Base-by-base conservation (phyloP, 1,284 basidiomycete genomes). In the Vanrija humicola region DNA sequence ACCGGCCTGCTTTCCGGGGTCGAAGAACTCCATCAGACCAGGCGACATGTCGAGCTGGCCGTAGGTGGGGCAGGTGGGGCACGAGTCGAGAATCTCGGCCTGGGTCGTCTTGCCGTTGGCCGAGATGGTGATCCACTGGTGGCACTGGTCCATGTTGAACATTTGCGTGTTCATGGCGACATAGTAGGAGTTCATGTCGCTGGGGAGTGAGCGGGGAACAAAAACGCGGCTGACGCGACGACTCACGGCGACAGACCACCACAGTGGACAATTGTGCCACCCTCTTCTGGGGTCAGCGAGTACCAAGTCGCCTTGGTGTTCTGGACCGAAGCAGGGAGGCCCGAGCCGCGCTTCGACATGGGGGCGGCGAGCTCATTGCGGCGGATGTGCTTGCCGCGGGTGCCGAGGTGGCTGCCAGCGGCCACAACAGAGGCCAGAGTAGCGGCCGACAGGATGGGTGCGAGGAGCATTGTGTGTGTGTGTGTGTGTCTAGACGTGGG, bases 21-120 rank as follows among this genome's bases (percentile, higher is more conserved):
- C 46, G 15, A 48, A 48, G 9, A 15, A 19, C 28, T 23, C 52
- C 79, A 96, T 95, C 38, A 96, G 82, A 52, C 84, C 82, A 15
- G 73, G 69, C 26, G 88, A 88, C 58, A 94, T 80, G 78, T 95
- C 91, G 54, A 95, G 82, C 40, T 83, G 88, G 39, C 82, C 84
- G 40, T 73, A 81, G 5, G 48, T 51, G 34, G n/a, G 29, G 54
- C 72, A 73, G 14, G 64, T 61, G 1, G 72, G 71, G 54, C 70
- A 75, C 80, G 82, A 79, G 72, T 90, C 88, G 65, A 80, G 80
- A 63, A 91, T 83, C 12, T 73, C 77, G 2, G 88, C 89, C 21
- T 70, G 64, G 12, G 83, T 77, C 5, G 82, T 81, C 72, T 84
- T 85, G 60, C 86, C 87, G 29, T 79, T 77, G 68, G 81, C 84